Evolutionary conservation across 106 monocot species (phyloP).

Genomic region (Alisma plantagoaquatica): DNA sequence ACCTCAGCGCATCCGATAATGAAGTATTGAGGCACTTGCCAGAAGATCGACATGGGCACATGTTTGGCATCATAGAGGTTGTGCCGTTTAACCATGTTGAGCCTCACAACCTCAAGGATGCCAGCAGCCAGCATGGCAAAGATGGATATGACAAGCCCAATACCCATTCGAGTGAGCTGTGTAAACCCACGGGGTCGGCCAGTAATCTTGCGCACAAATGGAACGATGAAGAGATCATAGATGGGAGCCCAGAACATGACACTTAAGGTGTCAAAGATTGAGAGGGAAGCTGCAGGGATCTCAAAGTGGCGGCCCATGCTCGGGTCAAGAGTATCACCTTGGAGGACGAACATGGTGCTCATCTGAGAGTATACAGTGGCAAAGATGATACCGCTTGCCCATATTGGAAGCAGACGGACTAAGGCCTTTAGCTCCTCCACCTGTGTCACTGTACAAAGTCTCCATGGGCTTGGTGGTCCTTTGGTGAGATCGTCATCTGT

Average conservation of each 20-base stretch:
- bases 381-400: slow-evolving; percentile 79
- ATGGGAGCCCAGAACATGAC: slow-evolving; percentile 75
- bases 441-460: slow-evolving; percentile 66
- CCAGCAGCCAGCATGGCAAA: slow-evolving; percentile 66
- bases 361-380: slow-evolving; percentile 67
- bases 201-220: slow-evolving; percentile 37
- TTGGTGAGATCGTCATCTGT: slow-evolving; percentile 20
- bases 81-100: slow-evolving; percentile 29
- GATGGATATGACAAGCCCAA: slow-evolving; percentile 67
- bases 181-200: slow-evolving; percentile 62
- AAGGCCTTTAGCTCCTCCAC: slow-evolving; percentile 68
- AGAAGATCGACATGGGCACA: slow-evolving; percentile 56
- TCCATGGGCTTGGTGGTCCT: slow-evolving; percentile 32
- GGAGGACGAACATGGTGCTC: slow-evolving; percentile 80
- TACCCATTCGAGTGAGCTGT: slow-evolving; percentile 71
- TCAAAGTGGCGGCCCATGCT: slow-evolving; percentile 54
- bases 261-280: slow-evolving; percentile 69
- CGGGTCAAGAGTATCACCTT: slow-evolving; percentile 64
- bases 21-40: slow-evolving; percentile 71
- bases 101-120: slow-evolving; percentile 42
- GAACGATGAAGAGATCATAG: slow-evolving; percentile 61
- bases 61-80: slow-evolving; percentile 31
- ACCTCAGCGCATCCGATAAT: slow-evolving; percentile 52
- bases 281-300: slow-evolving; percentile 69
- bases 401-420: slow-evolving; percentile 44